These are phyloP conservation scores for Trichoderma guizhouense DNA, from an alignment of 2,329 filamentous ascomycete genomes.

Conservation along the genomic window DNA sequence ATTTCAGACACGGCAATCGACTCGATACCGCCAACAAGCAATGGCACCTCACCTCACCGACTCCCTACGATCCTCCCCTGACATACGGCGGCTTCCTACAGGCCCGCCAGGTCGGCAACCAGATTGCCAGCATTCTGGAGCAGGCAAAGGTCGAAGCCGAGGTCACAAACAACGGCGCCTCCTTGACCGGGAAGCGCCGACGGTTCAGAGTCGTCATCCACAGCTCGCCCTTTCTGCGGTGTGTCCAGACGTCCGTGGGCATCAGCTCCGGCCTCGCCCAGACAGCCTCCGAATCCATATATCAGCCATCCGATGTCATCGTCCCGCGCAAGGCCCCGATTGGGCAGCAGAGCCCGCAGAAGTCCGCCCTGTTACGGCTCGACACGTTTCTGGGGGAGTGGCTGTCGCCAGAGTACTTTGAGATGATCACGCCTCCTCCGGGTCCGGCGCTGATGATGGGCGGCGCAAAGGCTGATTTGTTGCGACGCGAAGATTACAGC, in stretches of 20 bases:
- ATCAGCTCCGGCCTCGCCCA: slow-evolving; percentile 82
- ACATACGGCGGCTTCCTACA: slow-evolving; percentile 95
- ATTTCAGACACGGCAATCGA: slow-evolving; percentile 78
- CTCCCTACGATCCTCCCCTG: slow-evolving; percentile 91
- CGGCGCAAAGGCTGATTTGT: slow-evolving; percentile 79
- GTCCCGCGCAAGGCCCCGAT: slow-evolving; percentile 31
- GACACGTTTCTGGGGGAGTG: slow-evolving; percentile 95
- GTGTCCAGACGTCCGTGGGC: slow-evolving; percentile 85
- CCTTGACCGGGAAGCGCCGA: slow-evolving; percentile 41
- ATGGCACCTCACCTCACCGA: slow-evolving; percentile 90
- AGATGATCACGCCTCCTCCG: slow-evolving; percentile 85
- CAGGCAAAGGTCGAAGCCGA: slow-evolving; percentile 48
- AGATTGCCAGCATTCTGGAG: slow-evolving; percentile 72
- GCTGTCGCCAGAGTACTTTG: slow-evolving; percentile 90
- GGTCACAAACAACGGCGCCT: slow-evolving; percentile 25
- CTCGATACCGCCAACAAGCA: slow-evolving; percentile 92
- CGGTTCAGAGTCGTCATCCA: slow-evolving; percentile 82
- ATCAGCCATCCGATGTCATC: slow-evolving; percentile 35
- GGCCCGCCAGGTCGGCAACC: slow-evolving; percentile 72
- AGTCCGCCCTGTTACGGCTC: slow-evolving; percentile 67
- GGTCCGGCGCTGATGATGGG: slow-evolving; percentile 83
- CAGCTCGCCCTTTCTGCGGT: slow-evolving; percentile 89
- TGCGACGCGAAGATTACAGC: slow-evolving; percentile 69
- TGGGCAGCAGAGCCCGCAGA: slow-evolving; percentile 34
- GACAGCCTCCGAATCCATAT: slow-evolving; percentile 32